Conservation (phyloP, 805 yeast genomes). For the Pichia exigua region DNA sequence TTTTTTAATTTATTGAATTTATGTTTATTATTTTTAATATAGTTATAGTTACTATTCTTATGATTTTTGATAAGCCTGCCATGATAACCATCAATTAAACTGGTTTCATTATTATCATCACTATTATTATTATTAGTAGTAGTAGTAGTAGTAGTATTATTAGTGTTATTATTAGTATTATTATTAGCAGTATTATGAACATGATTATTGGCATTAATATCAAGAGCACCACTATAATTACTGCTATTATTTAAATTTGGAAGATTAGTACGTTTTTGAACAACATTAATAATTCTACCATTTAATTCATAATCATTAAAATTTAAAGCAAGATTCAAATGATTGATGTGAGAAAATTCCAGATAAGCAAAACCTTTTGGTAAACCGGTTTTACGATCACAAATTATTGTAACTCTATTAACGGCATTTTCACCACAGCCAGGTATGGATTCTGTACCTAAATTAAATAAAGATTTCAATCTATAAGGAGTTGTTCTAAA, state of each 20-base stretch:
- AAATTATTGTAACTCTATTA: slow-evolving; percentile 70
- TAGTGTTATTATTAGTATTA: background rate
- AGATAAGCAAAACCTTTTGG: slow-evolving; percentile 85
- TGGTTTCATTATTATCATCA: background rate
- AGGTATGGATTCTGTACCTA: slow-evolving; percentile 39
- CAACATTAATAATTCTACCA: slow-evolving; percentile 62
- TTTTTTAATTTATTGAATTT: background rate
- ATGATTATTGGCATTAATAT: too few species aligned
- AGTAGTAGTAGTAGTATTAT: background rate
- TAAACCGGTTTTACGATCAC: slow-evolving; percentile 62
- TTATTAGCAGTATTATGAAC: background rate
- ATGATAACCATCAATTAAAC: background rate
- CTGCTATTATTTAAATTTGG: slow-evolving; percentile 38
- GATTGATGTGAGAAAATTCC: slow-evolving; percentile 60
- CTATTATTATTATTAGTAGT: background rate
- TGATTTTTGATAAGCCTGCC: background rate
- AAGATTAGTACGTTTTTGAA: slow-evolving; percentile 69
- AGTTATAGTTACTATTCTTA: slow-evolving; percentile 4
- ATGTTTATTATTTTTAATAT: background rate
- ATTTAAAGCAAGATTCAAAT: slow-evolving; percentile 56
- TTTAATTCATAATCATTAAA: slow-evolving; percentile 57
- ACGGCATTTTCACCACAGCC: slow-evolving; percentile 31
- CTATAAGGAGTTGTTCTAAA: slow-evolving; percentile 70
- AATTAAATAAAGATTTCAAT: slow-evolving; percentile 60
- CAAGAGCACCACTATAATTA: too few species aligned